Evolutionary conservation across 2,329 filamentous ascomycete species (phyloP).

Genomic region (Calycina marina): DNA sequence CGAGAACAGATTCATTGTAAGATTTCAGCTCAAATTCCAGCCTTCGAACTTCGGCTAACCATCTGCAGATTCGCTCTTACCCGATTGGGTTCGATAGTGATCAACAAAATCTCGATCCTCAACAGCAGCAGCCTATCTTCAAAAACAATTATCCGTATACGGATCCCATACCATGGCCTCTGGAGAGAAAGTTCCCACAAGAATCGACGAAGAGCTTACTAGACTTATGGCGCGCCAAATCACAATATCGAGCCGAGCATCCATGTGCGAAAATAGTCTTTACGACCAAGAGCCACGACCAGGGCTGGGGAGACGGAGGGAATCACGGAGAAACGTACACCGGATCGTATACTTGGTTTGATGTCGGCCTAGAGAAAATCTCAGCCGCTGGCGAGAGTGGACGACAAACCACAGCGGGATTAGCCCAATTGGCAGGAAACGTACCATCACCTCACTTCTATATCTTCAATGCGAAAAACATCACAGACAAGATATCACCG

Average conservation of each 20-base stretch:
- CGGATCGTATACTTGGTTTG: conserved; percentile 47
- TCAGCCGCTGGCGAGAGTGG: conserved; percentile 23
- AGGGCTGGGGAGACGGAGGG: conserved; percentile 36
- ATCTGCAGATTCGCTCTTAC: conserved; percentile 17
- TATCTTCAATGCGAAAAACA: too few relatives aligned
- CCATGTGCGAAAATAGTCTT: conserved; percentile 49
- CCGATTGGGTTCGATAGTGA: conserved; percentile 15
- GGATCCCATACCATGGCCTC: conserved; percentile 8
- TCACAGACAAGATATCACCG: too few relatives aligned
- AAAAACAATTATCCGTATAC: conserved; percentile 3
- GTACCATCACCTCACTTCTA: too few relatives aligned
- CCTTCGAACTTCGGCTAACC: conserved; percentile 2
- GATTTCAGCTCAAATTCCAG: conserved; percentile 5
- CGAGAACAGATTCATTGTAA: conserved; percentile 30
- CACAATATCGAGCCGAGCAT: conserved; percentile 18
- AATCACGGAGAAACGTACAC: conserved; percentile 27
- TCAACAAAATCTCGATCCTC: not conserved
- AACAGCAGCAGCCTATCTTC: conserved; percentile 2
- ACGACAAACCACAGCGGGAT: too few relatives aligned
- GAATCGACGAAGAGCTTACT: conserved; percentile 12
- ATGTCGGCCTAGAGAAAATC: conserved; percentile 43
- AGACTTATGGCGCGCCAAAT: conserved; percentile 9
- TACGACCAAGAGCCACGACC: conserved; percentile 39
- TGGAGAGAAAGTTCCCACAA: conserved; percentile 1
- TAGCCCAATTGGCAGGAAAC: too few relatives aligned